Percentiles rank a stretch among this genome's conserved stretches.
These are phyloP conservation scores for Tulasnella sp. DNA, from an alignment of 768 basidiomycete genomes.

Conservation along the genomic window DNA sequence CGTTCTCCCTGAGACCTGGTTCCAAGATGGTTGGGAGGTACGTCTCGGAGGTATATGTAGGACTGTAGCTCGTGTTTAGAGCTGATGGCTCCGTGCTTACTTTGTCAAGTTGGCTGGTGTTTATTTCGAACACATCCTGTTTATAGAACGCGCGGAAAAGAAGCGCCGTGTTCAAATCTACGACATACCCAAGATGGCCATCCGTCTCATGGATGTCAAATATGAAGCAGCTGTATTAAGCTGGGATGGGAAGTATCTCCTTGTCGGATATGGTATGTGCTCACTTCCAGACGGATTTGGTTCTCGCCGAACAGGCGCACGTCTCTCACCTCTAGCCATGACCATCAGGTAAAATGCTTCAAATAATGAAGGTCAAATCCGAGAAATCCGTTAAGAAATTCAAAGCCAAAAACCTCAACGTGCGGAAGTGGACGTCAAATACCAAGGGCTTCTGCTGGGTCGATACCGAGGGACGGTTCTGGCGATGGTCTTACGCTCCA, in stretches of 20 bases:
- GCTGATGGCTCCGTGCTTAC: not conserved
- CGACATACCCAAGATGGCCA: not conserved
- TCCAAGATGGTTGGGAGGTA: not conserved
- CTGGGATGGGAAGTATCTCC: not conserved
- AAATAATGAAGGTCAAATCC: not conserved
- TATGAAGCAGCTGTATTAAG: not conserved
- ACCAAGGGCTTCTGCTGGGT: slow-evolving; percentile 1
- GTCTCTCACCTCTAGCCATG: not conserved
- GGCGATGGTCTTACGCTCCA: not conserved
- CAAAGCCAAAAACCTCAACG: not conserved
- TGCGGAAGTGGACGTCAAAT: slow-evolving; percentile 1
- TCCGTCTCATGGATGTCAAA: not conserved
- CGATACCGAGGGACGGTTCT: not conserved
- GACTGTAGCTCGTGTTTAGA: not conserved
- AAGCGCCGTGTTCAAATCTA: not conserved
- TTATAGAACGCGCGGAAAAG: not conserved
- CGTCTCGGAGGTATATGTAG: not conserved
- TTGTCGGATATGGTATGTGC: not conserved
- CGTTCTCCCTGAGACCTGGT: not conserved
- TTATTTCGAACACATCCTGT: not conserved
- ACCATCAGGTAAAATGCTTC: not conserved
- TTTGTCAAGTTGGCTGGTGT: not conserved
- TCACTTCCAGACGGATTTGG: not conserved
- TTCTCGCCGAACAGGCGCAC: too few relatives aligned
- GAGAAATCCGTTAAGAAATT: not conserved